Conservation (phyloP, 2,329 filamentous ascomycete species). For the Cercospora zeae-maydis region DNA sequence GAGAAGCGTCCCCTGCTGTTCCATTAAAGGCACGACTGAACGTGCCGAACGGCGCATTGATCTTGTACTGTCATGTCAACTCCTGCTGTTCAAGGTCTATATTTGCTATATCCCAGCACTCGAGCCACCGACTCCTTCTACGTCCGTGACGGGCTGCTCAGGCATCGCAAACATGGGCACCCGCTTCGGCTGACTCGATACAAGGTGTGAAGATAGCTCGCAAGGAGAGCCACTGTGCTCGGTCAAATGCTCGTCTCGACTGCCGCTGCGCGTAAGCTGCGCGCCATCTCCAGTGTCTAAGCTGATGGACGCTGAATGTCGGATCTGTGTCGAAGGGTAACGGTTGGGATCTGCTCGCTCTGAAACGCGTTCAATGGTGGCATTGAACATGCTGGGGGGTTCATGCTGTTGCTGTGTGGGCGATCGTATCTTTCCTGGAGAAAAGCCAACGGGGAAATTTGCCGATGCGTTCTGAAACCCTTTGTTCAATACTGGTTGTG, state of each 20-base stretch:
- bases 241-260: constrained; percentile 25
- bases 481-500: constrained; percentile 25
- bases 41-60: not conserved
- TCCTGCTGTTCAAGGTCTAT: not conserved
- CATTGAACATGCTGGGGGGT: constrained; percentile 11
- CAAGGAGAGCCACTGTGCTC: constrained; percentile 22
- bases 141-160: constrained; percentile 41
- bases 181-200: constrained; percentile 32
- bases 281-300: not conserved
- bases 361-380: not conserved
- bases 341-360: not conserved
- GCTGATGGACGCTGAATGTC: not conserved
- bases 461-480: constrained; percentile 18
- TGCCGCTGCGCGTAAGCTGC: constrained; percentile 1
- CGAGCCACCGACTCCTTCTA: constrained; percentile 24
- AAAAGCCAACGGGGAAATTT: not conserved
- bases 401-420: not conserved
- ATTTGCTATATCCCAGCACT: not conserved
- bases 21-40: not conserved
- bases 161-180: constrained; percentile 46
- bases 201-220: constrained; percentile 28
- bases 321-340: not conserved
- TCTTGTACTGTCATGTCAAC: not conserved
- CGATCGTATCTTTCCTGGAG: not conserved
- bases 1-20: not conserved